Percentiles rank a stretch among this genome's conserved stretches.
Conservation (phyloP, 116 monocot species). For the Iris pallida region DNA sequence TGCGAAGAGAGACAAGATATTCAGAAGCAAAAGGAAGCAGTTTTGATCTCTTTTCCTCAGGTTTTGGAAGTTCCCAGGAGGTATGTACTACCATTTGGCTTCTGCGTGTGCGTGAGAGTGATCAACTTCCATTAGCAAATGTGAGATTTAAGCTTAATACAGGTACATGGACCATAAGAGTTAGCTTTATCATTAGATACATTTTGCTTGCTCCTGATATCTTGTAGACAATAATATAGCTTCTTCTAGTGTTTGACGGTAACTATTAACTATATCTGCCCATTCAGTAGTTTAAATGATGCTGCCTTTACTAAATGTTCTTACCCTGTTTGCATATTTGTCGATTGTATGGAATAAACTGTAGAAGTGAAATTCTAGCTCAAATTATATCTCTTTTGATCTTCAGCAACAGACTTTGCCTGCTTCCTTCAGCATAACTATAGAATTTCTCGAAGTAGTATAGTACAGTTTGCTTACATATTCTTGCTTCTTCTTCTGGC, state of each 20-base stretch:
- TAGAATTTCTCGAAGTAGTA: too few relatives aligned
- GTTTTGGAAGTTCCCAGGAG: background rate
- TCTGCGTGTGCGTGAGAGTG: background rate
- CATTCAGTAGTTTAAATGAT: too few relatives aligned
- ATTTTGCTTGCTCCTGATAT: background rate
- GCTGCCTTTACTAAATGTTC: too few relatives aligned
- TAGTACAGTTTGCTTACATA: too few relatives aligned
- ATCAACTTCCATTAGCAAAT: constrained; percentile 9
- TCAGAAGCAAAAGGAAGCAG: constrained; percentile 78
- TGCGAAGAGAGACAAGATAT: constrained; percentile 69
- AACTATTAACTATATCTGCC: too few relatives aligned
- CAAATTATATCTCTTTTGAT: too few relatives aligned
- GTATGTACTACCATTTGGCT: constrained; percentile 1
- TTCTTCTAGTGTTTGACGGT: background rate
- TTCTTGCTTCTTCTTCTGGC: too few relatives aligned
- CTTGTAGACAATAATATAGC: background rate
- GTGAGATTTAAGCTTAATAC: constrained; percentile 4
- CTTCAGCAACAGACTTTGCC: too few relatives aligned
- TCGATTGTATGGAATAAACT: too few relatives aligned
- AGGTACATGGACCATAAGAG: constrained; percentile 5
- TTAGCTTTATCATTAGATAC: background rate
- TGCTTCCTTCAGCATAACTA: too few relatives aligned
- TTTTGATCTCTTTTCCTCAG: constrained; percentile 39
- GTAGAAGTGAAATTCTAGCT: too few relatives aligned
- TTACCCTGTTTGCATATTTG: too few relatives aligned